Percentiles rank a stretch among this genome's conserved stretches.
phyloP scores from a whole-genome alignment of 495 filamentous ascomycete species.

The Aspergillus saccharolyticus region DNA sequence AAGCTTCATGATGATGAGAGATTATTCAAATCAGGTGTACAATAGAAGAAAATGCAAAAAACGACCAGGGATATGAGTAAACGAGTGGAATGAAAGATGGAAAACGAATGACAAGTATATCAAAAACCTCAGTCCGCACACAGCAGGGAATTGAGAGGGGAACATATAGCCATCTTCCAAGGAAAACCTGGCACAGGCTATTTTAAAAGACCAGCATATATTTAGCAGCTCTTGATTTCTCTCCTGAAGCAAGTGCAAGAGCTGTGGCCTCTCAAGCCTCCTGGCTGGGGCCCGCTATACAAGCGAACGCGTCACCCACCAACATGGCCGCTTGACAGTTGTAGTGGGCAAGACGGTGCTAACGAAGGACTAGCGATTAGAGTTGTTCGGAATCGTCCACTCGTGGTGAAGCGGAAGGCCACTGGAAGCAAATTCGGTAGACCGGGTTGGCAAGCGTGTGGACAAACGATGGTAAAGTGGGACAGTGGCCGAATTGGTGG shows the following conservation, averaged over 20 bases:
- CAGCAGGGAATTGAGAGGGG: neutral
- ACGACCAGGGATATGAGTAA: neutral
- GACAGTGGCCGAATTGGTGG: neutral
- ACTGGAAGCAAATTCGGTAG: neutral
- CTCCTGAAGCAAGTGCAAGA: neutral
- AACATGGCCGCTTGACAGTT: neutral
- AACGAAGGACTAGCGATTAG: neutral
- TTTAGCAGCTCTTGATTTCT: neutral
- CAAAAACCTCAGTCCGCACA: neutral
- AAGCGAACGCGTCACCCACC: neutral
- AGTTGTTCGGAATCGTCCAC: neutral
- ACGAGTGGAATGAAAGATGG: neutral
- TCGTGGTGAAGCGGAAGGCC: neutral
- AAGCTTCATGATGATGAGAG: constrained; percentile 21
- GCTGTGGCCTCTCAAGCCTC: neutral
- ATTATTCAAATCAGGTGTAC: neutral
- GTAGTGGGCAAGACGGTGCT: neutral
- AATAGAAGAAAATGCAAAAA: neutral
- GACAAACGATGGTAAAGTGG: neutral
- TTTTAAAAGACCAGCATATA: neutral
- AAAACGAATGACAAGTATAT: neutral
- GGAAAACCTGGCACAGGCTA: neutral
- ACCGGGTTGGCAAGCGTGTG: no score
- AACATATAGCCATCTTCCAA: neutral
- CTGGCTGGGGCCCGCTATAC: neutral